Conservation (phyloP, 2,329 filamentous ascomycete genomes). For the Dryadomyces quercivorus region DNA sequence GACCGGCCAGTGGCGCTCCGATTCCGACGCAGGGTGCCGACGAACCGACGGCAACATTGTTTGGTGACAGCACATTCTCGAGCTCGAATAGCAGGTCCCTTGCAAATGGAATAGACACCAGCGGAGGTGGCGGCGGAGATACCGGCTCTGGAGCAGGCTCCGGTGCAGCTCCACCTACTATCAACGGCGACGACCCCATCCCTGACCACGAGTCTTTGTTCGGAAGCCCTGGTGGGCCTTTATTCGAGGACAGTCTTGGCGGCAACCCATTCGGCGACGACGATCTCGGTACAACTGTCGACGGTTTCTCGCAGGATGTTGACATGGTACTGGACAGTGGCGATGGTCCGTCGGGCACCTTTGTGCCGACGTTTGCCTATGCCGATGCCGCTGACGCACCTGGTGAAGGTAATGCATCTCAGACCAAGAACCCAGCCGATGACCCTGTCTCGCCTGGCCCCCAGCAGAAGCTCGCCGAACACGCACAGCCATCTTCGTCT, state of each 20-base stretch:
- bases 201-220: constrained; percentile 72
- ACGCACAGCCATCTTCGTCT: background rate
- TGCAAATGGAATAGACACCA: constrained; percentile 38
- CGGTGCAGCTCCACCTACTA: constrained; percentile 21
- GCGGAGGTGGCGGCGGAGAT: constrained; percentile 22
- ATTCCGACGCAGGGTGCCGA: constrained; percentile 57
- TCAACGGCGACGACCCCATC: constrained; percentile 25
- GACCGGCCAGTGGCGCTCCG: constrained; percentile 63
- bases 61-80: constrained; percentile 42
- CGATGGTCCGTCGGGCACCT: constrained; percentile 9
- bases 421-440: background rate
- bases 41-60: constrained; percentile 38
- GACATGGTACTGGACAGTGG: constrained; percentile 28
- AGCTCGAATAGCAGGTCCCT: constrained; percentile 59
- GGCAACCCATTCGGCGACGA: constrained; percentile 61
- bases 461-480: background rate
- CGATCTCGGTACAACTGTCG: constrained; percentile 50
- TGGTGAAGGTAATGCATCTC: background rate
- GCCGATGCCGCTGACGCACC: background rate
- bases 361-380: background rate
- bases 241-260: constrained; percentile 70
- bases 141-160: constrained; percentile 14
- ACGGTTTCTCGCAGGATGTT: constrained; percentile 12
- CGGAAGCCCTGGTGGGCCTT: constrained; percentile 65
- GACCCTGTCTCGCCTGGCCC: background rate